phyloP scores from a whole-genome alignment of 176 grass and related monocot species.

The Ensete glaucum region DNA sequence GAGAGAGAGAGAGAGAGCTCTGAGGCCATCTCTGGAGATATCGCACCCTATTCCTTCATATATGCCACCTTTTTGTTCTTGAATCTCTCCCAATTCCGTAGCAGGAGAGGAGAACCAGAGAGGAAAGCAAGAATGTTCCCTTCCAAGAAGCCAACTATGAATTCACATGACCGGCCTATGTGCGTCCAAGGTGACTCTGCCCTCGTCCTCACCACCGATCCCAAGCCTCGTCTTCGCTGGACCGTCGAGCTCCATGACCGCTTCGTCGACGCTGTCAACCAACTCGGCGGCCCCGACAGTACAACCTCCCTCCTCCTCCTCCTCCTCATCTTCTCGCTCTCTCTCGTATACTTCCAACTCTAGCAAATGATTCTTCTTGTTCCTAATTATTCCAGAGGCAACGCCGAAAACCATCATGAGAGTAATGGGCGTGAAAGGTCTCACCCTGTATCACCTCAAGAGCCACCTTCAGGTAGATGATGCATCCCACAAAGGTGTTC shows the following conservation, averaged over 20 bases:
- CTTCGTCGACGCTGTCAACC: constrained; percentile 87
- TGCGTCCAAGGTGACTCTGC: constrained; percentile 83
- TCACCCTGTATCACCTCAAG: constrained; percentile 94
- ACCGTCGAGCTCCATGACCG: constrained; percentile 93
- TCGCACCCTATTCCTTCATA: constrained; percentile 83
- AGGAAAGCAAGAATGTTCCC: constrained; percentile 67
- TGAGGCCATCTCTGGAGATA: constrained; percentile 19
- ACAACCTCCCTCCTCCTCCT: constrained; percentile 4
- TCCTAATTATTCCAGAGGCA: constrained; percentile 42
- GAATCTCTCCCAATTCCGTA: constrained; percentile 81
- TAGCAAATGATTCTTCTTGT: background rate
- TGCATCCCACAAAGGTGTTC: no score
- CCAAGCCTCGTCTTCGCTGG: constrained; percentile 94
- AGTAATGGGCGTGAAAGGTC: constrained; percentile 97
- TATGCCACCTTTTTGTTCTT: constrained; percentile 49
- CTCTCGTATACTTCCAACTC: background rate
- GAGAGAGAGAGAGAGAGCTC: constrained; percentile 38
- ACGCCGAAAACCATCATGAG: constrained; percentile 99
- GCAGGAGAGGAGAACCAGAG: constrained; percentile 36
- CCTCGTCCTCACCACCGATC: constrained; percentile 97
- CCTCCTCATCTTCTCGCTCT: background rate
- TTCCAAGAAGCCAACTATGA: constrained; percentile 66
- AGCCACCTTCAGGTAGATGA: constrained; percentile 81
- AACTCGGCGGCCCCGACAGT: constrained; percentile 93
- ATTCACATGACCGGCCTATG: constrained; percentile 56